These are phyloP conservation scores for Hyaloscypha finlandica DNA, from an alignment of 495 filamentous ascomycete genomes.

Conservation along the genomic window DNA sequence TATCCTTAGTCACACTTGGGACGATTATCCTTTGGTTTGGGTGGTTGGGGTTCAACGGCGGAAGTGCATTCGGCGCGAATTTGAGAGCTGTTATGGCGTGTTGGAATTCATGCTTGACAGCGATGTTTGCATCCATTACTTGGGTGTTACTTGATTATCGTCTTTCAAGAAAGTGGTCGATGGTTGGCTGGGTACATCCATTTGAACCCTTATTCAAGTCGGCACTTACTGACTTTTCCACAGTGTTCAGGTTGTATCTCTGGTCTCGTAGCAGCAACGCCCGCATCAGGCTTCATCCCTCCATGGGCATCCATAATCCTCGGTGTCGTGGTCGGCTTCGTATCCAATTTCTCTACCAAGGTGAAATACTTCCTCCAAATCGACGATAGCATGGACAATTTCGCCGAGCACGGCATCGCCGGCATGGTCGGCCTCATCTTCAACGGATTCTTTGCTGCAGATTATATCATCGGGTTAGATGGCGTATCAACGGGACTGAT, in stretches of 20 bases:
- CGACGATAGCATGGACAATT: slow-evolving; percentile 96
- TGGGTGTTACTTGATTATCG: slow-evolving; percentile 95
- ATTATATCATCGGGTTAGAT: slow-evolving; percentile 90
- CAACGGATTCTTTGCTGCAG: slow-evolving; percentile 87
- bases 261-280: slow-evolving; percentile 88
- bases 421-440: slow-evolving; percentile 91
- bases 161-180: slow-evolving; percentile 95
- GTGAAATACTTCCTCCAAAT: slow-evolving; percentile 95
- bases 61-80: slow-evolving; percentile 93
- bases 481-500: slow-evolving; percentile 77
- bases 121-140: slow-evolving; percentile 80
- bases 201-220: too few species aligned
- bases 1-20: slow-evolving; percentile 93
- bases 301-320: slow-evolving; percentile 88
- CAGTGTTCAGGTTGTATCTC: slow-evolving; percentile 87
- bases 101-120: slow-evolving; percentile 95
- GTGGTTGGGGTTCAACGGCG: slow-evolving; percentile 98
- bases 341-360: slow-evolving; percentile 95
- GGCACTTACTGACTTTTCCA: too few species aligned
- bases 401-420: slow-evolving; percentile 95
- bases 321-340: slow-evolving; percentile 79
- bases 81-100: slow-evolving; percentile 90
- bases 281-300: slow-evolving; percentile 81
- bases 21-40: slow-evolving; percentile 98
- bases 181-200: slow-evolving; percentile 75